phyloP scores from a whole-genome alignment of 2,329 filamentous ascomycete genomes.

The Fusarium mundagurra region DNA sequence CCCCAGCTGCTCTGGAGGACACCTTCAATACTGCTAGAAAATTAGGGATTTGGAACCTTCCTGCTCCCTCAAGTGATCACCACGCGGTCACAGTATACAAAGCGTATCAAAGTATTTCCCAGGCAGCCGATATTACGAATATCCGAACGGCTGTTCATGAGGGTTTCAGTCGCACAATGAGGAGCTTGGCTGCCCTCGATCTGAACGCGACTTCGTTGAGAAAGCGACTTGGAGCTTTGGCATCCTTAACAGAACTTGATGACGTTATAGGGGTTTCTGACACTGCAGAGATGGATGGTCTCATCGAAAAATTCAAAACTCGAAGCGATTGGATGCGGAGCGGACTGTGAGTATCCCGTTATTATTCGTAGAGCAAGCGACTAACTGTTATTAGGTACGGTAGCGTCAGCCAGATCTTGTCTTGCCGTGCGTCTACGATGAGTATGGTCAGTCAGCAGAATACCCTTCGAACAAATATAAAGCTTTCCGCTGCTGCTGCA shows the following conservation, averaged over 20 bases:
- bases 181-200: conserved; percentile 59
- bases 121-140: conserved; percentile 64
- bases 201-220: conserved; percentile 63
- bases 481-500: conserved; percentile 69
- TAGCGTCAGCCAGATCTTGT: conserved; percentile 82
- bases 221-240: conserved; percentile 69
- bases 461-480: conserved; percentile 68
- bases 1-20: conserved; percentile 70
- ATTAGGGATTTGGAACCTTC: conserved; percentile 92
- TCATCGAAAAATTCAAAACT: conserved; percentile 70
- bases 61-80: conserved; percentile 72
- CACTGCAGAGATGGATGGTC: conserved; percentile 66
- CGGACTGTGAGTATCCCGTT: conserved; percentile 69
- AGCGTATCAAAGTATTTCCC: conserved; percentile 81
- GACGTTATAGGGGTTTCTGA: conserved; percentile 74
- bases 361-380: not conserved
- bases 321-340: conserved; percentile 84
- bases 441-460: conserved; percentile 79
- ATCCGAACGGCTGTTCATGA: conserved; percentile 70
- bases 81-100: conserved; percentile 79
- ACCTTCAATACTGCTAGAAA: conserved; percentile 83
- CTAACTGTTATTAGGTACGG: conserved; percentile 64
- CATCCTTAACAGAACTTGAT: conserved; percentile 82
- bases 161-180: conserved; percentile 70
- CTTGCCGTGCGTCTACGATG: conserved; percentile 83